These are phyloP conservation scores for Pterocarpus santalinus DNA, from an alignment of 306 rosid species.

Conservation along the genomic window DNA sequence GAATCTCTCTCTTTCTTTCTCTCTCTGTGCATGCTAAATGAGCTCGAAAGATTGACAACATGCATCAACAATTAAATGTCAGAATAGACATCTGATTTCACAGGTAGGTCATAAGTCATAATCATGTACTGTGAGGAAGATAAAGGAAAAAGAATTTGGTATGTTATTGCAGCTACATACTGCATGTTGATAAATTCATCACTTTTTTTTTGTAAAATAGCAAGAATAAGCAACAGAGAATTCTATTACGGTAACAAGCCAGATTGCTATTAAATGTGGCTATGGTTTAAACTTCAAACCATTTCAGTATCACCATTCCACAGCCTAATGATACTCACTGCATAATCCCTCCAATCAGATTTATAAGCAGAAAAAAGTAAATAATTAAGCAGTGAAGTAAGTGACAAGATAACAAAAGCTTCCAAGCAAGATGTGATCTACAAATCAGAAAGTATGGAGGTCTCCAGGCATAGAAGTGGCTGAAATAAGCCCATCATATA, in stretches of 20 bases:
- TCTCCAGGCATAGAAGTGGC: neutral
- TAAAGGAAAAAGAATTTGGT: neutral
- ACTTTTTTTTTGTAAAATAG: neutral
- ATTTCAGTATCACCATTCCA: neutral
- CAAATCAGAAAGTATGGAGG: neutral
- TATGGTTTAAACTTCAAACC: neutral
- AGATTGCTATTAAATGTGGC: neutral
- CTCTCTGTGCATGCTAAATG: too few species aligned
- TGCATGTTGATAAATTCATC: neutral
- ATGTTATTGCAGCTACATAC: too few species aligned
- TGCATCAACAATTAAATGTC: too few species aligned
- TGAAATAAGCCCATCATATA: too few species aligned
- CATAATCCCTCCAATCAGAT: slow-evolving; percentile 17
- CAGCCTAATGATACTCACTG: neutral
- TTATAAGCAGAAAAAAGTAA: neutral
- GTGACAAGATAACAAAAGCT: neutral
- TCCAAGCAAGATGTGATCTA: neutral
- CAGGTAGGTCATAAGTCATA: neutral
- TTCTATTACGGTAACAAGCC: neutral
- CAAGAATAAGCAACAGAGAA: neutral
- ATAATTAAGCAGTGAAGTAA: neutral
- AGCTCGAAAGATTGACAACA: too few species aligned
- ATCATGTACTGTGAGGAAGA: neutral
- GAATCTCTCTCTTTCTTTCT: too few species aligned
- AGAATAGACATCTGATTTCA: neutral